Conservation (phyloP, 2,329 filamentous ascomycete genomes). For the Sporothrix mexicana region DNA sequence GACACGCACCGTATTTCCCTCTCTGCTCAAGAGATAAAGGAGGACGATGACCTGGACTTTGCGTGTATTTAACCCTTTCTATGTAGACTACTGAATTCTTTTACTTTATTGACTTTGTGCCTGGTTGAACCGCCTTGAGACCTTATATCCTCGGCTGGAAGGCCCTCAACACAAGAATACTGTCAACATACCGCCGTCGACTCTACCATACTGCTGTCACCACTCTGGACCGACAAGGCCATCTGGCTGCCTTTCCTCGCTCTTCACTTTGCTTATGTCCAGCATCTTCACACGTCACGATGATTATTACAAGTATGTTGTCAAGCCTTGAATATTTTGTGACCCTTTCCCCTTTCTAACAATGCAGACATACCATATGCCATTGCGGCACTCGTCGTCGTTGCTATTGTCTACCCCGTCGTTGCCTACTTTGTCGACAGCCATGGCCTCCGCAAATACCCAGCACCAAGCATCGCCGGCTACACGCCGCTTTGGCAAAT, state of each 20-base stretch:
- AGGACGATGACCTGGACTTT: not conserved
- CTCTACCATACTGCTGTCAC: not conserved
- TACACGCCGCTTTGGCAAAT: not conserved
- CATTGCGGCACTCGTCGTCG: not conserved
- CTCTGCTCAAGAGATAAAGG: not conserved
- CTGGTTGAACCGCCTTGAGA: not conserved
- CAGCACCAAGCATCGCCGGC: conserved; percentile 1
- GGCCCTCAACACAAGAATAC: not conserved
- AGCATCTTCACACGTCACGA: not conserved
- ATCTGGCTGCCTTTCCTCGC: not conserved
- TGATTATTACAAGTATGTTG: not conserved
- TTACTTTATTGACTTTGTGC: not conserved
- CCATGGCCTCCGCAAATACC: conserved; percentile 11
- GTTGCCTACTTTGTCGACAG: not conserved
- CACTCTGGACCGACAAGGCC: not conserved
- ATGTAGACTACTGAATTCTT: no score
- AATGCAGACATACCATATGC: not conserved
- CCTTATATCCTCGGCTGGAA: not conserved
- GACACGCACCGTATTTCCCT: not conserved
- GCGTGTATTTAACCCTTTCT: no score
- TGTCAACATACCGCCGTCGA: not conserved
- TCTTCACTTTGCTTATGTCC: not conserved
- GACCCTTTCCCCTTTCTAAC: not conserved
- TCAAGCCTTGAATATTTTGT: not conserved
- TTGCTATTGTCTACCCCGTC: not conserved